phyloP scores from a whole-genome alignment of 2,329 filamentous ascomycete genomes.

The Lanzia echinophila region DNA sequence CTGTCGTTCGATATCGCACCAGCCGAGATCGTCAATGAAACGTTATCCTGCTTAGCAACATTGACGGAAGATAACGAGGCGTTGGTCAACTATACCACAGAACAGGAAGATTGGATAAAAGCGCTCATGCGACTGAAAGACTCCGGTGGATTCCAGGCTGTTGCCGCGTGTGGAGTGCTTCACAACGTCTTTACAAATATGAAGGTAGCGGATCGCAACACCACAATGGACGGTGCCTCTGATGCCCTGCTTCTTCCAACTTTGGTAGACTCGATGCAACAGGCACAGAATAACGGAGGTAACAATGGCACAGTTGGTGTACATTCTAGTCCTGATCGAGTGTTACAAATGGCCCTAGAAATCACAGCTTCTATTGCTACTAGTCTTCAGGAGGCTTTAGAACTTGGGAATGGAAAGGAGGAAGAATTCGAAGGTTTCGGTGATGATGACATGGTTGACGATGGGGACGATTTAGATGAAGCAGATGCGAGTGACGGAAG shows the following conservation, averaged over 20 bases:
- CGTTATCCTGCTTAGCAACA: constrained; percentile 48
- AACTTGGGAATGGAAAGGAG: constrained; percentile 37
- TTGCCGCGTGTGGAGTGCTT: constrained; percentile 53
- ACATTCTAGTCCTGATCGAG: constrained; percentile 25
- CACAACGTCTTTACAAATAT: constrained; percentile 55
- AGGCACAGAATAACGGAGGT: constrained; percentile 8
- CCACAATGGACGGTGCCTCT: constrained; percentile 41
- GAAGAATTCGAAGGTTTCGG: constrained; percentile 36
- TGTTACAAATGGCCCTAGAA: constrained; percentile 46
- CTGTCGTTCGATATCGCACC: constrained; percentile 37
- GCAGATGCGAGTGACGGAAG: constrained; percentile 34
- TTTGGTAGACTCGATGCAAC: constrained; percentile 32
- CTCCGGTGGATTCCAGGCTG: constrained; percentile 41
- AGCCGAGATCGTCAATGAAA: constrained; percentile 36
- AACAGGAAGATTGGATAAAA: constrained; percentile 44
- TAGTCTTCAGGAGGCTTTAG: constrained; percentile 45
- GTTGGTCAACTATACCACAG: constrained; percentile 47
- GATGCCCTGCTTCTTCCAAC: constrained; percentile 45
- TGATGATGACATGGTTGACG: constrained; percentile 31
- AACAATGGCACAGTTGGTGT: constrained; percentile 9
- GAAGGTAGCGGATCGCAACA: constrained; percentile 46
- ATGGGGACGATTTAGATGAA: constrained; percentile 36
- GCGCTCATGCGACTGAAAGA: constrained; percentile 43
- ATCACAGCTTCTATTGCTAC: constrained; percentile 60
- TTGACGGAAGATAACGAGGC: constrained; percentile 53